A percentile compares a stretch with the other conserved stretches of the same genome.
Conservation (phyloP, 2,329 filamentous ascomycete species). For the Botrytis elliptica region DNA sequence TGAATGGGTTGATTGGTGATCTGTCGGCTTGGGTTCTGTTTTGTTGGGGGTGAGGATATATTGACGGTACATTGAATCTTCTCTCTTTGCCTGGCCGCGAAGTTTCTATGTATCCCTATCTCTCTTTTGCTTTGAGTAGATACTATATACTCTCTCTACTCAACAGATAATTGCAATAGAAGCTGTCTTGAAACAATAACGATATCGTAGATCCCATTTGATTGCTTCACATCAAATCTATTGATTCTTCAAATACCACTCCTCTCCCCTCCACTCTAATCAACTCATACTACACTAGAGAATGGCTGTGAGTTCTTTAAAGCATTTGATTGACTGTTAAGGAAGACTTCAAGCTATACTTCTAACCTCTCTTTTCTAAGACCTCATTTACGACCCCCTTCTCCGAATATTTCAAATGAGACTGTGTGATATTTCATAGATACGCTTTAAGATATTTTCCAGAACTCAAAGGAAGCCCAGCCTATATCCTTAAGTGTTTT, state of each 20-base stretch:
- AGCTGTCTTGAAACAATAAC: background rate
- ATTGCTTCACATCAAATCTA: background rate
- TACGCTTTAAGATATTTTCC: background rate
- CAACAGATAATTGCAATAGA: background rate
- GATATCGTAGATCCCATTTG: background rate
- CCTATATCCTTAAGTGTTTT: background rate
- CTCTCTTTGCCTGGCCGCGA: background rate
- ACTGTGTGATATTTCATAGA: background rate
- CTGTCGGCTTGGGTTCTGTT: background rate
- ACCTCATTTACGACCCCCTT: background rate
- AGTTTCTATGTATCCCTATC: background rate
- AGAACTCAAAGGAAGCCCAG: too few species aligned
- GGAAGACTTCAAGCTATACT: fast-evolving
- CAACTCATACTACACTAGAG: background rate
- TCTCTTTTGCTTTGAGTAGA: background rate
- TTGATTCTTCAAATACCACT: background rate
- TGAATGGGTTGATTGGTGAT: background rate
- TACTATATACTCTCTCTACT: background rate
- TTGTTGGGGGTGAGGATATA: background rate
- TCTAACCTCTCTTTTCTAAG: background rate
- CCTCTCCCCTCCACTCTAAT: background rate
- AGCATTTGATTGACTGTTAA: background rate
- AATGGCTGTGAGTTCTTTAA: background rate
- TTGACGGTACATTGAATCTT: background rate
- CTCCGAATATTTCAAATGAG: background rate